Conservation (phyloP, 2,329 filamentous ascomycete genomes). For the Clonostachys chloroleuca region DNA sequence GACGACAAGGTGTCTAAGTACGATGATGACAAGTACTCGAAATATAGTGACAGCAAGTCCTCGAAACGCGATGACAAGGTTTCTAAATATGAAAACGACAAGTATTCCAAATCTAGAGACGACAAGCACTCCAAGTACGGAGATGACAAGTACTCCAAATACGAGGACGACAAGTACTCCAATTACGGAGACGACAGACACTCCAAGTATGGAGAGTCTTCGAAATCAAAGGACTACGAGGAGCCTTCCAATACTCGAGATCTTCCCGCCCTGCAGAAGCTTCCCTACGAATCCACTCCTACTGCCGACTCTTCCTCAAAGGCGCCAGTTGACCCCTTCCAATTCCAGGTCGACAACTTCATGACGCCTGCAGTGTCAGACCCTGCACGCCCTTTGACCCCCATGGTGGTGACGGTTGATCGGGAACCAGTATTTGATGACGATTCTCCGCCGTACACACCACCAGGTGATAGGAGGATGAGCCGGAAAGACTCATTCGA, state of each 20-base stretch:
- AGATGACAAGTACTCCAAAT: too few species aligned
- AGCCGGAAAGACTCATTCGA: slow-evolving; percentile 48
- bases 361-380: slow-evolving; percentile 33
- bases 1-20: too few species aligned
- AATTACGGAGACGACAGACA: too few species aligned
- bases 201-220: too few species aligned
- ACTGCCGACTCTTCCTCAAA: slow-evolving; percentile 13
- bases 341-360: slow-evolving; percentile 50
- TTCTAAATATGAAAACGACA: too few species aligned
- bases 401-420: slow-evolving; percentile 47
- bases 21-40: too few species aligned
- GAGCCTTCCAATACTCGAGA: slow-evolving; percentile 5
- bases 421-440: slow-evolving; percentile 42
- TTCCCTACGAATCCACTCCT: slow-evolving; percentile 14
- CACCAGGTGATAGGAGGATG: slow-evolving; percentile 22
- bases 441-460: slow-evolving; percentile 21
- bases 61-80: too few species aligned
- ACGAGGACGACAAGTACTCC: too few species aligned
- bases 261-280: slow-evolving; percentile 16
- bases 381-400: slow-evolving; percentile 38
- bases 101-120: too few species aligned
- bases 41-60: too few species aligned
- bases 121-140: too few species aligned
- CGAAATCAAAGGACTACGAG: too few species aligned
- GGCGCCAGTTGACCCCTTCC: slow-evolving; percentile 49